Percentiles rank a stretch among this genome's conserved stretches.
These are phyloP conservation scores for Pseudogymnoascus sp. DNA, from an alignment of 2,329 filamentous ascomycete species.

Conservation along the genomic window DNA sequence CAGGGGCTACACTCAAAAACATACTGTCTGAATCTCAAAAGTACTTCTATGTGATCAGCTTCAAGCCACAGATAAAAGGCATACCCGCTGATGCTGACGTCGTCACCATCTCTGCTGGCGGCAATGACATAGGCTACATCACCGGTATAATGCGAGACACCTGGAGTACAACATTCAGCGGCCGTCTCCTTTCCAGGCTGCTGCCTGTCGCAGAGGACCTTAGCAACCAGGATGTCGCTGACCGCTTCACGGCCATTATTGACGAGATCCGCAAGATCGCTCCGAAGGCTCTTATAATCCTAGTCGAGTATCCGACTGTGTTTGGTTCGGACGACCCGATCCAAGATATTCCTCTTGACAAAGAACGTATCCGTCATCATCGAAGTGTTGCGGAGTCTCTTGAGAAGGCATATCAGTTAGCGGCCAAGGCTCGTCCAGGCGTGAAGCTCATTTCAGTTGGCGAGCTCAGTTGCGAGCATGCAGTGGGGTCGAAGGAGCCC, in stretches of 20 bases:
- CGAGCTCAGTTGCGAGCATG: background rate
- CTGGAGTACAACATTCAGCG: conserved; percentile 13
- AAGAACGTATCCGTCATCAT: background rate
- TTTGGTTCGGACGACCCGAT: background rate
- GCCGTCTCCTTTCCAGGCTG: background rate
- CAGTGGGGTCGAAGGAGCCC: background rate
- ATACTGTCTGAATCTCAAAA: conserved; percentile 31
- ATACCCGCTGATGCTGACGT: conserved; percentile 31
- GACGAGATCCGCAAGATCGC: conserved; percentile 1
- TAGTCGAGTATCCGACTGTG: background rate
- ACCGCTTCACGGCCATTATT: conserved; percentile 7
- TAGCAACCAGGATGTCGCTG: background rate
- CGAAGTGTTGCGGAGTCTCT: background rate
- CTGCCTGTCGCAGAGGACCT: background rate
- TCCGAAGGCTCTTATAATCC: background rate
- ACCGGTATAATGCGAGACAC: conserved; percentile 31
- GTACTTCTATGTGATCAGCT: conserved; percentile 19
- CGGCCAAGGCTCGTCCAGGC: background rate
- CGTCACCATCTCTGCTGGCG: conserved; percentile 33
- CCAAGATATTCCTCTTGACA: background rate
- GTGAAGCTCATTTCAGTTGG: background rate
- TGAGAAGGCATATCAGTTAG: background rate
- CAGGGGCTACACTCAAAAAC: conserved; percentile 34
- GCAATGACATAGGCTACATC: conserved; percentile 35
- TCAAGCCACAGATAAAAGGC: conserved; percentile 31